Percentiles rank a stretch among this genome's conserved stretches.
These are phyloP conservation scores for Plicaturopsis crispa DNA, from an alignment of 768 basidiomycete species.

Conservation along the genomic window DNA sequence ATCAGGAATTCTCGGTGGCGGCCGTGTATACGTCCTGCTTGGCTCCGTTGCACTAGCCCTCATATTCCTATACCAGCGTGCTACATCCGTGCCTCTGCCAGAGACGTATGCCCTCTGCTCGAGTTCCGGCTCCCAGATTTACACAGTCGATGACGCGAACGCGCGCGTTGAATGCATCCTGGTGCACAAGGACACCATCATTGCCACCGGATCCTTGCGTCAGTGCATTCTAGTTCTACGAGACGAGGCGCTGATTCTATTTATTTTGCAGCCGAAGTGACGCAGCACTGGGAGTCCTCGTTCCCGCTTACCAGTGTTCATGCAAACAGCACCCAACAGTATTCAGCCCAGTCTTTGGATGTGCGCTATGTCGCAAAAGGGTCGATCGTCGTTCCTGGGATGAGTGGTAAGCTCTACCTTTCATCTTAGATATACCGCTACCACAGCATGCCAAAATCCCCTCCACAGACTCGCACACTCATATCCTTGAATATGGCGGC, in stretches of 20 bases:
- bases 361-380: constrained; percentile 45
- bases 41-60: neutral
- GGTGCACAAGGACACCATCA: constrained; percentile 40
- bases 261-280: constrained; percentile 21
- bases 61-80: neutral
- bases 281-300: constrained; percentile 28
- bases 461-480: constrained; percentile 69
- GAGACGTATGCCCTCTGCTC: constrained; percentile 61
- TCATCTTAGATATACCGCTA: constrained; percentile 1
- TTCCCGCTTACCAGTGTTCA: constrained; percentile 10
- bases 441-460: too few relatives aligned
- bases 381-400: constrained; percentile 63
- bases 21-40: neutral
- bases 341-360: constrained; percentile 18
- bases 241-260: constrained; percentile 1
- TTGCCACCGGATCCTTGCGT: constrained; percentile 52
- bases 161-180: constrained; percentile 57
- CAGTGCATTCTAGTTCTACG: constrained; percentile 15
- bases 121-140: constrained; percentile 39
- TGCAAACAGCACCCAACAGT: constrained; percentile 10
- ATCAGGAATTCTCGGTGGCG: too few relatives aligned
- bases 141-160: constrained; percentile 56
- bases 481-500: constrained; percentile 74
- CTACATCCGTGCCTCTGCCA: constrained; percentile 6
- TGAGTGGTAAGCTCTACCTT: constrained; percentile 47